Base-by-base conservation (phyloP, 805 yeast species). In the Jamesozyma lodderae region DNA sequence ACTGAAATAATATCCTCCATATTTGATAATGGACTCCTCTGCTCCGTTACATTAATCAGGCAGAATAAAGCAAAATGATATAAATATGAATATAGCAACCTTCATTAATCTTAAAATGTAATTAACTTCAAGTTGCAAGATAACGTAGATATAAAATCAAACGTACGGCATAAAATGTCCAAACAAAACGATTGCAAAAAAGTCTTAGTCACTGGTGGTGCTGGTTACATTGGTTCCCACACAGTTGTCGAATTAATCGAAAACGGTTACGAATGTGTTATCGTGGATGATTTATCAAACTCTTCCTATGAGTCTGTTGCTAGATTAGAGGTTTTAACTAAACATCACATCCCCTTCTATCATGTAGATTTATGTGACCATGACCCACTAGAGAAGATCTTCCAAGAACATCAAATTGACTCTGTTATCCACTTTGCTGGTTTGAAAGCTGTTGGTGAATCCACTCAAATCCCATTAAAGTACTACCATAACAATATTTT, bases 191-290 rank as follows among this genome's bases (percentile, higher is more conserved):
- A 27, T 29, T 28, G 23, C 17, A 59, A 56, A 36, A 66, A 66
- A 55, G 75, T 79, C 32, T 65, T 81, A 38, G 88, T 83, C 21
- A 81, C 92, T 17, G 94, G 94, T 32, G 94, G 94, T 34, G 84
- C 90, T 20, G 92, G 94, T 16, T 83, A 83, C 61, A 81, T 84
- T 52, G 94, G 92, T 19, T 79, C 90, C 8, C 92, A 83, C 55
- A 79, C 90, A 1, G 83, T 72, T 14, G 74, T 77, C 34, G 81
- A 75, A 49, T 67, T 79, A 37, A 55, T 78, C 35, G 69, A 72
- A 42, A 67, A 72, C 37, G 85, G 84, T 19, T 71, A 76, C 51
- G 70, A 78, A 21, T 85, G 81, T 23, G 77, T 83, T n/a, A 71
- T 83, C 31, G 75, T 79, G 17, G 94, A 83, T 58, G 79, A 79